Conservation (phyloP, 345 rosid species). For the Sisymbrium irio region DNA sequence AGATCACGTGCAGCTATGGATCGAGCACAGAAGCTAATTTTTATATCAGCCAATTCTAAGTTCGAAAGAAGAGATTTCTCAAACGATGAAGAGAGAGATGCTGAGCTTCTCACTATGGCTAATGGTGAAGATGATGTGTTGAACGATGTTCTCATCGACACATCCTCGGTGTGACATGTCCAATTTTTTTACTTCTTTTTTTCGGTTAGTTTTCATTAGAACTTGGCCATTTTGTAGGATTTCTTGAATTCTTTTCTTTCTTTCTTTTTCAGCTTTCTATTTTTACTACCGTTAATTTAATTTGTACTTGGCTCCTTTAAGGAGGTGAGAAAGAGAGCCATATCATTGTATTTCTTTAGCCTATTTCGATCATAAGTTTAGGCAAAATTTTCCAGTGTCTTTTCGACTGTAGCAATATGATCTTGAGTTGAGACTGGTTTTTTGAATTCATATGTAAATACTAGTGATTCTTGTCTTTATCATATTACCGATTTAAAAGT, state of each 20-base stretch:
- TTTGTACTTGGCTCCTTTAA: conserved; percentile 33
- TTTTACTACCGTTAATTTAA: conserved; percentile 23
- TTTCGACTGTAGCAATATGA: conserved; percentile 13
- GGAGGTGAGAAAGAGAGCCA: conserved; percentile 29
- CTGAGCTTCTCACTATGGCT: conserved; percentile 68
- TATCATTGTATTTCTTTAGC: conserved; percentile 30
- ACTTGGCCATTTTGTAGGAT: conserved; percentile 32
- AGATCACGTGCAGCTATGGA: conserved; percentile 63
- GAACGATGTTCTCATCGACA: conserved; percentile 85
- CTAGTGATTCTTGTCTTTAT: conserved; percentile 10
- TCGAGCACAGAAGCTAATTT: conserved; percentile 77
- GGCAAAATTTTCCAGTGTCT: neutral
- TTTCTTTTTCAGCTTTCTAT: neutral
- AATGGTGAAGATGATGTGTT: conserved; percentile 79
- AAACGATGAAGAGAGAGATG: conserved; percentile 83
- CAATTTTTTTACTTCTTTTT: neutral
- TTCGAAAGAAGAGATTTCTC: conserved; percentile 77
- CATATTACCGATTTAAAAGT: neutral
- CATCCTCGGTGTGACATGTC: conserved; percentile 74
- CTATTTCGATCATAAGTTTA: conserved; percentile 20
- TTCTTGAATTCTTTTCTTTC: conserved; percentile 26
- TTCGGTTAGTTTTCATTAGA: conserved; percentile 10
- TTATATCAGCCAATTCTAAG: conserved; percentile 87
- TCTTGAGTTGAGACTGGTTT: conserved; percentile 26
- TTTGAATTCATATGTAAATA: conserved; percentile 1